These are phyloP conservation scores for Fragilaria crotonensis DNA, from an alignment of 108 stramenopile genomes.

Conservation along the genomic window DNA sequence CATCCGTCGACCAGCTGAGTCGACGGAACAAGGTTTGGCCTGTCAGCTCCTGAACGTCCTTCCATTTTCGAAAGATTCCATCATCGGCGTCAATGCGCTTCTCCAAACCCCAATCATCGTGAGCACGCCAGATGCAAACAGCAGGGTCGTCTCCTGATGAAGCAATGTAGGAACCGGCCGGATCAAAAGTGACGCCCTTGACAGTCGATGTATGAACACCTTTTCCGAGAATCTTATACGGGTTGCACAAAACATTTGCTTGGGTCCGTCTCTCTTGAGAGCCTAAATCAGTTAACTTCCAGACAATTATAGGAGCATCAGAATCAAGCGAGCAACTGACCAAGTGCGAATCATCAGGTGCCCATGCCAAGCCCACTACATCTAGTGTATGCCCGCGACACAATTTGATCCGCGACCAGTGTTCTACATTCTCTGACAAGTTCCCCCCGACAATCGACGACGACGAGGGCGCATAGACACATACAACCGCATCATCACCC, in stretches of 20 bases:
- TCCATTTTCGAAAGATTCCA: constrained; percentile 70
- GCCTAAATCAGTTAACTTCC: constrained; percentile 65
- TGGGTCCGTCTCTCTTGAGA: neutral
- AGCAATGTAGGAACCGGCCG: constrained; percentile 77
- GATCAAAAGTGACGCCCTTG: constrained; percentile 86
- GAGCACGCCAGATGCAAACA: constrained; percentile 82
- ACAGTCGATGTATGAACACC: constrained; percentile 72
- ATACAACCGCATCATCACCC: constrained; percentile 79
- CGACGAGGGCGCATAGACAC: constrained; percentile 41
- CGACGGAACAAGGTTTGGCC: constrained; percentile 73
- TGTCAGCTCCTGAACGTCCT: constrained; percentile 52
- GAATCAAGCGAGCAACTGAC: constrained; percentile 81
- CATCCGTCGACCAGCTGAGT: constrained; percentile 80
- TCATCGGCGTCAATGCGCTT: constrained; percentile 52
- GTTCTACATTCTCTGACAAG: constrained; percentile 42
- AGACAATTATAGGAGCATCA: constrained; percentile 78
- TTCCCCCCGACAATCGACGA: constrained; percentile 33
- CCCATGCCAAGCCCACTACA: constrained; percentile 87
- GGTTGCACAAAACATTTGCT: constrained; percentile 30
- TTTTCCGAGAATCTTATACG: constrained; percentile 70
- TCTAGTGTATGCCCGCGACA: constrained; percentile 81
- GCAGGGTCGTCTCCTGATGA: constrained; percentile 79
- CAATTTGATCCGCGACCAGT: constrained; percentile 80
- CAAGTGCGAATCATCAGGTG: constrained; percentile 82
- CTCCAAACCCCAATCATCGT: constrained; percentile 86